Percentiles rank a stretch among this genome's conserved stretches.
phyloP scores from a whole-genome alignment of 441 rosid species.

The Cnidoscolus chayamansa region DNA sequence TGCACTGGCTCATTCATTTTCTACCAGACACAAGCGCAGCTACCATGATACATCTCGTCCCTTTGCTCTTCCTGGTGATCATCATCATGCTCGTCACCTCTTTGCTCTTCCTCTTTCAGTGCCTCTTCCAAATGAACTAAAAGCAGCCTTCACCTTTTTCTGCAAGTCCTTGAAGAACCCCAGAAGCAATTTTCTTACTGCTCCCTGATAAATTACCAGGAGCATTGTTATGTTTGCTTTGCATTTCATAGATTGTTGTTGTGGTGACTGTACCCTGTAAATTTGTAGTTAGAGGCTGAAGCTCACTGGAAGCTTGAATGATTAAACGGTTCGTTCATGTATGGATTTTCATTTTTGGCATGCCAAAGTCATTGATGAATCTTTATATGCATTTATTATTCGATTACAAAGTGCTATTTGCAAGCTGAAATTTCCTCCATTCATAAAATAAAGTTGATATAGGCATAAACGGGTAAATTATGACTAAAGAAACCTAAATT shows the following conservation, averaged over 20 bases:
- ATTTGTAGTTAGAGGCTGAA: conserved; percentile 27
- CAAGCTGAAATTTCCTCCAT: too few species aligned
- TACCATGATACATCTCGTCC: conserved; percentile 25
- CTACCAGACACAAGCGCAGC: conserved; percentile 27
- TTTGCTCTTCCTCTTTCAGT: conserved; percentile 57
- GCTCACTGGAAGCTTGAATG: conserved; percentile 4
- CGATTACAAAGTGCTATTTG: too few species aligned
- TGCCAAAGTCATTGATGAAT: not conserved
- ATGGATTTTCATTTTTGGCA: not conserved
- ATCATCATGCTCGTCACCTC: conserved; percentile 25
- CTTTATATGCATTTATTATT: too few species aligned
- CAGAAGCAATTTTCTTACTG: conserved; percentile 26
- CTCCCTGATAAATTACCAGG: conserved; percentile 25
- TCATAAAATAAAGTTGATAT: too few species aligned
- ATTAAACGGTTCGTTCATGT: not conserved
- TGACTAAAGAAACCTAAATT: too few species aligned
- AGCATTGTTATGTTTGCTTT: conserved; percentile 4
- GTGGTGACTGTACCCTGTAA: conserved; percentile 20
- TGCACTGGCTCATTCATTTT: conserved; percentile 67
- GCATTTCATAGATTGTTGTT: conserved; percentile 14
- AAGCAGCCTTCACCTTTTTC: conserved; percentile 68
- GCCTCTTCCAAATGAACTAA: conserved; percentile 64
- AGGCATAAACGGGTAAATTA: too few species aligned
- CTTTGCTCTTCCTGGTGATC: not conserved
- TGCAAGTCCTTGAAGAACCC: conserved; percentile 53